Evolutionary conservation across 768 basidiomycete species (phyloP), one percentile per base, ranked within the genome.

Genomic region (Trametes gibbosa): DNA sequence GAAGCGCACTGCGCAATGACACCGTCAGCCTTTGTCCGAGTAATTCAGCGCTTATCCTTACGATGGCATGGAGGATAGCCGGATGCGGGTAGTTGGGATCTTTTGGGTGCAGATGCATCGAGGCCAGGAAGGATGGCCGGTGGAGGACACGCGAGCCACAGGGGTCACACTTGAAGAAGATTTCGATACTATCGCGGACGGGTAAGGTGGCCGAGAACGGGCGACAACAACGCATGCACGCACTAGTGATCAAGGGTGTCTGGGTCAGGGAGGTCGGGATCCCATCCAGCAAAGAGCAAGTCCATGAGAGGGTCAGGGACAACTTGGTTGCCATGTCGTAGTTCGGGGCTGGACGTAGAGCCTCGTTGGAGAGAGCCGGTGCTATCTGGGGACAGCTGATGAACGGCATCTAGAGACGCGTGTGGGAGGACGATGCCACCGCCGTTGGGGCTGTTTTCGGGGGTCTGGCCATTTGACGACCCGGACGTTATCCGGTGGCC

Each of bases 1-100:
- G 86, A 84, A 16, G 91, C 89, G 64, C 91, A 93, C 89, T 92
- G 63, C 43, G 48, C 65, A 56, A 66, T 68, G 48, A 53, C 64
- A 24, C 17, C 29, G 49, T 62, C 43, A 43, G 21, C 21, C 53
- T 55, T 57, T 37, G 56, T 42, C 51, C 49, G 34, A 51, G 53
- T 50, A 50, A 45, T 27, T 19, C n/a, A 47, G 60, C 45, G 19
- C 42, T 14, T 35, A 35, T 53, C 62, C 77, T 73, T 76, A 90
- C 90, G 62, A 97, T 96, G 63, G 93, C 94, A 72, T 97, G 95
- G 35, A 97, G 77, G 56, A 97, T 83, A 2, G 92, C 89, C 3
- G 90, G 84, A 75, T 95, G 92, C 32, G 95, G 95, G 68, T 96
- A 97, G 40, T 83, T 82, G 8, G 86, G 83, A 69, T 93, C 89